Conservation (phyloP, 2,329 filamentous ascomycete genomes). For the Orbilia blumenaviensis region DNA sequence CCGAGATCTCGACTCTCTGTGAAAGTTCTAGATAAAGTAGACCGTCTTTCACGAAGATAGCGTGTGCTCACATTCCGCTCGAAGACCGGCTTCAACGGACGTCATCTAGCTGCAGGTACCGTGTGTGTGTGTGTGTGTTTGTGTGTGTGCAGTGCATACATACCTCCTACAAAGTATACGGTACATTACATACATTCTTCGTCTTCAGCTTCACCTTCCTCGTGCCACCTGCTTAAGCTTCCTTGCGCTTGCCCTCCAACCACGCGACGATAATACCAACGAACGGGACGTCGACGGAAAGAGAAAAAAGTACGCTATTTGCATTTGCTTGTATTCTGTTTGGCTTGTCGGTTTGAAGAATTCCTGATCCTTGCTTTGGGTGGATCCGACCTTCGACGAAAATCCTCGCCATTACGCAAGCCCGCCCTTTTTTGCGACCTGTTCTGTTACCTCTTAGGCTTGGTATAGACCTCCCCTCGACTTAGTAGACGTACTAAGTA, state of each 20-base stretch:
- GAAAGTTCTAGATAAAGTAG: not conserved
- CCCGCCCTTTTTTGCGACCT: not conserved
- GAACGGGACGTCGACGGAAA: too few relatives aligned
- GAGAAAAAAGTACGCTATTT: too few relatives aligned
- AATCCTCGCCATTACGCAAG: conserved; percentile 32
- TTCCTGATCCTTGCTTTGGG: conserved; percentile 21
- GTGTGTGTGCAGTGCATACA: too few relatives aligned
- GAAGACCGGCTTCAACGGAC: not conserved
- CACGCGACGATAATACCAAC: conserved; percentile 10
- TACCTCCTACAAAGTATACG: too few relatives aligned
- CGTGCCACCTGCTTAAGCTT: not conserved
- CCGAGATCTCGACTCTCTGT: not conserved
- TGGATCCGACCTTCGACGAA: conserved; percentile 21
- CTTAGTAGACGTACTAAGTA: too few relatives aligned
- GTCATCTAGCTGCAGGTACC: conserved; percentile 1
- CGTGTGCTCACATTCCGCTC: too few relatives aligned
- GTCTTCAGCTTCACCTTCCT: not conserved
- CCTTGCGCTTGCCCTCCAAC: not conserved
- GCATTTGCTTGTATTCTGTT: not conserved
- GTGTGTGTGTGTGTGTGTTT: too few relatives aligned
- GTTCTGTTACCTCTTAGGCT: too few relatives aligned
- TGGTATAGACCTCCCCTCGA: too few relatives aligned
- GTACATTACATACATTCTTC: not conserved
- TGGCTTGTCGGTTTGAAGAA: not conserved
- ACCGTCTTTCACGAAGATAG: not conserved